Evolutionary conservation across 441 rosid species (phyloP).

Genomic region (Corymbia calophylla): DNA sequence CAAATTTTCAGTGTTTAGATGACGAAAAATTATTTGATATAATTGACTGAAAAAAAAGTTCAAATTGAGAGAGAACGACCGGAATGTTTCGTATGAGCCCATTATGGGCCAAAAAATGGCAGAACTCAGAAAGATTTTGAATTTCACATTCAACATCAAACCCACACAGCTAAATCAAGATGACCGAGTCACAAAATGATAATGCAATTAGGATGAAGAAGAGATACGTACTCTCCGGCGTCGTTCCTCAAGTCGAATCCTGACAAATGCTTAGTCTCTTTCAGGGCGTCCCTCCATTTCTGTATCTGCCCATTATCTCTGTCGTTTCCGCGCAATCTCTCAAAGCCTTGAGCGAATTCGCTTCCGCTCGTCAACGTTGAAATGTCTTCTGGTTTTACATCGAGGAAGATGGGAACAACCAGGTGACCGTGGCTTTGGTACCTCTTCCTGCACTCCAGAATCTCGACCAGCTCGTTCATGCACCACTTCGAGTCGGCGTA

Average conservation of each 20-base stretch:
- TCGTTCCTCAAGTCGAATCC: not conserved
- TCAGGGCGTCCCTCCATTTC: not conserved
- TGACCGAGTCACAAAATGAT: not conserved
- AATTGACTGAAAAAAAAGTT: no score
- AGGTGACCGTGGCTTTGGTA: not conserved
- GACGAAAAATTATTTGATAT: no score
- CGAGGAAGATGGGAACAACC: not conserved
- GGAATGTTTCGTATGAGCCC: no score
- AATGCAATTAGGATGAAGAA: not conserved
- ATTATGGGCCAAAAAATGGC: no score
- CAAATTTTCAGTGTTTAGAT: no score
- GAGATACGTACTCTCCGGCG: not conserved
- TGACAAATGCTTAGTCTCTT: not conserved
- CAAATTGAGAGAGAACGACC: no score
- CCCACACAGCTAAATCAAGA: not conserved
- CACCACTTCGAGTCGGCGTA: constrained; percentile 9
- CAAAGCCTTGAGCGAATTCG: not conserved
- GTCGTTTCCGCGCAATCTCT: not conserved
- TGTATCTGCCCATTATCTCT: not conserved
- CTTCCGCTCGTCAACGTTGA: not conserved
- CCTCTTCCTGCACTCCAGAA: not conserved
- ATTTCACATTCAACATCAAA: not conserved
- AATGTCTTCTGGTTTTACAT: not conserved
- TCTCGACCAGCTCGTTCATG: constrained; percentile 4
- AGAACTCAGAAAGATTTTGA: no score